Evolutionary conservation across 768 basidiomycete species (phyloP).

Genomic region (Lactifluus volemus): DNA sequence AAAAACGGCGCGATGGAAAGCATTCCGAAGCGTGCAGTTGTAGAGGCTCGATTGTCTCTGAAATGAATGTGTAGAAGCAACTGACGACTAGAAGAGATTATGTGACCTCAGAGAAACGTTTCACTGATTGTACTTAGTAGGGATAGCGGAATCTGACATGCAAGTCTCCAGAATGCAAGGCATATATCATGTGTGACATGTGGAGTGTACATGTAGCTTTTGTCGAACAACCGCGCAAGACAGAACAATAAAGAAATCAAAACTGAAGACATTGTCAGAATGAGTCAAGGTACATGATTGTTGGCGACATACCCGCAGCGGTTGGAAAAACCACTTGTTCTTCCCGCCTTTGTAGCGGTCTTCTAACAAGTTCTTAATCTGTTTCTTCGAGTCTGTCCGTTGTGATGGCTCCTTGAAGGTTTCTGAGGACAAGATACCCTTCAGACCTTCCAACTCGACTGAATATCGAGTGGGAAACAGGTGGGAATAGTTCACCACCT

Average conservation of each 20-base stretch:
- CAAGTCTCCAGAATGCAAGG: constrained; percentile 12
- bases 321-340: constrained; percentile 97
- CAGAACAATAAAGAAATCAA: constrained; percentile 24
- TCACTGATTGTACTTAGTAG: neutral
- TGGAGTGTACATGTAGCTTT: constrained; percentile 34
- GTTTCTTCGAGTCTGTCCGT: constrained; percentile 92
- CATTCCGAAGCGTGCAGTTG: constrained; percentile 37
- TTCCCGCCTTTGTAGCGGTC: constrained; percentile 89
- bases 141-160: neutral
- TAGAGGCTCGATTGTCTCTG: constrained; percentile 23
- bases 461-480: constrained; percentile 99
- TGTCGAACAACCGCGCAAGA: constrained; percentile 20
- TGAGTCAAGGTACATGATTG: no score
- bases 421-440: constrained; percentile 73
- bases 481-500: constrained; percentile 98
- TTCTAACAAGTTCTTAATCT: constrained; percentile 92
- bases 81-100: neutral
- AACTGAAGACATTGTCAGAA: constrained; percentile 23
- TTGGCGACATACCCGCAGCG: constrained; percentile 56
- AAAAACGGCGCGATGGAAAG: constrained; percentile 49
- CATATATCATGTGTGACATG: constrained; percentile 26
- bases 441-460: constrained; percentile 90
- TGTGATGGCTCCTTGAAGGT: constrained; percentile 98
- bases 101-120: neutral
- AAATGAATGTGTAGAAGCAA: neutral